Evolutionary conservation across 2,329 filamentous ascomycete genomes (phyloP).

Genomic region (Aspergillus sp.): DNA sequence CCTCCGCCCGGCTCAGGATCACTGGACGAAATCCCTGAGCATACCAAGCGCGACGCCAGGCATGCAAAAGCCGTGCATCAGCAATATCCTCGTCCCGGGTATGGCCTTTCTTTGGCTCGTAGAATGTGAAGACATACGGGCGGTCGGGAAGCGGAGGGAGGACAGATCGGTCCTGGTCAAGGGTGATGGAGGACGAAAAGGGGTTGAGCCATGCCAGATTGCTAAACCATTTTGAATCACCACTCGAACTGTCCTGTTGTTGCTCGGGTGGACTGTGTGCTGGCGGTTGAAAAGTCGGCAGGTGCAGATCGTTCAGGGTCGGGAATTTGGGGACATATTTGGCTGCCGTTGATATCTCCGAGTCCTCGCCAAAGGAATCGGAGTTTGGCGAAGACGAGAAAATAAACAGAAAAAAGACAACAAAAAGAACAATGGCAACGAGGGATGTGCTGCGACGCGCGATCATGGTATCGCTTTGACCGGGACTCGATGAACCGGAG

Average conservation of each 20-base stretch:
- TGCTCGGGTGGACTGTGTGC: constrained; percentile 71
- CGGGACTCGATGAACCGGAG: too few species aligned
- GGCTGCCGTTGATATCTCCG: constrained; percentile 24
- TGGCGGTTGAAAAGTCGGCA: constrained; percentile 68
- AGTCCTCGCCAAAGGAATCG: constrained; percentile 19
- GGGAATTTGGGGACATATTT: constrained; percentile 42
- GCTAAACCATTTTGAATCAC: constrained; percentile 79
- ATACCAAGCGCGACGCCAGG: constrained; percentile 95
- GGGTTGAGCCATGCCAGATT: constrained; percentile 90
- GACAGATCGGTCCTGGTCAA: constrained; percentile 80
- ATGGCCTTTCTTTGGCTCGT: constrained; percentile 67
- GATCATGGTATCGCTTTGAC: constrained; percentile 30
- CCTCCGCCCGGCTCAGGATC: constrained; percentile 76
- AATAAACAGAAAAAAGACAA: constrained; percentile 44
- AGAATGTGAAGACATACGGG: constrained; percentile 85
- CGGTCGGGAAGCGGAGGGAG: constrained; percentile 73
- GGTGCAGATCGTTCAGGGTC: constrained; percentile 52
- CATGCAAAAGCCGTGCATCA: constrained; percentile 75
- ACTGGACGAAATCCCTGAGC: constrained; percentile 86
- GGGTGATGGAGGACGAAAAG: constrained; percentile 75
- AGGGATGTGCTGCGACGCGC: constrained; percentile 42
- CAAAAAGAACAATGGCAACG: constrained; percentile 43
- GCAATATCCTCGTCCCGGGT: constrained; percentile 66
- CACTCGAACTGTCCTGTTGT: constrained; percentile 70
- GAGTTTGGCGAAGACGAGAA: constrained; percentile 41